Conservation (phyloP, 805 yeast species). For the Wickerhamiella bombiphila region DNA sequence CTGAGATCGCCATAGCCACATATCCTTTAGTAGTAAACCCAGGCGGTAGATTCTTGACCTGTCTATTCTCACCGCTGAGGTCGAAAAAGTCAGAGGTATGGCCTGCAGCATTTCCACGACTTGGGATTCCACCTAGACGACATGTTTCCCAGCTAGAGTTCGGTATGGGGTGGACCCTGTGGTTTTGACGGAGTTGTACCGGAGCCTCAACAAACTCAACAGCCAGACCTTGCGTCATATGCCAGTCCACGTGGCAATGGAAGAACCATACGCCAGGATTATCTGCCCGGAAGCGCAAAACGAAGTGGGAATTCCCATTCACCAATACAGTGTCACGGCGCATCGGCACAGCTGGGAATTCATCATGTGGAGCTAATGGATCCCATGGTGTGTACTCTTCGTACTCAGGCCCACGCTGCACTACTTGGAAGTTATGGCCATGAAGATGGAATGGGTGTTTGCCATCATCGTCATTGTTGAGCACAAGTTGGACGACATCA, state of each 20-base stretch:
- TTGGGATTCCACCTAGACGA: conserved; percentile 35
- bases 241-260: conserved; percentile 99
- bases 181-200: conserved; percentile 35
- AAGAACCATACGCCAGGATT: conserved; percentile 98
- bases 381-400: conserved; percentile 32
- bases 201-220: conserved; percentile 77
- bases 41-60: conserved; percentile 49
- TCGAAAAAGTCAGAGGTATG: conserved; percentile 48
- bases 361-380: conserved; percentile 29
- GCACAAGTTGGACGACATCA: conserved; percentile 55
- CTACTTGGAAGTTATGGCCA: conserved; percentile 70
- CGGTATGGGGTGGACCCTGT: conserved; percentile 35
- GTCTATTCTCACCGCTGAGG: conserved; percentile 62
- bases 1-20: conserved; percentile 84
- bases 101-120: conserved; percentile 81
- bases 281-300: conserved; percentile 74
- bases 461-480: conserved; percentile 71
- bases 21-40: conserved; percentile 94
- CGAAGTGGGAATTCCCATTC: conserved; percentile 71
- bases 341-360: conserved; percentile 63
- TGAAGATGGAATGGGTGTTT: conserved; percentile 90
- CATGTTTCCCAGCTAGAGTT: conserved; percentile 50
- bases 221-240: conserved; percentile 87
- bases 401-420: conserved; percentile 42
- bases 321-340: conserved; percentile 70